Evolutionary conservation across 257 asterid genomes (phyloP).

Genomic region (Solanum megistacrolobum): DNA sequence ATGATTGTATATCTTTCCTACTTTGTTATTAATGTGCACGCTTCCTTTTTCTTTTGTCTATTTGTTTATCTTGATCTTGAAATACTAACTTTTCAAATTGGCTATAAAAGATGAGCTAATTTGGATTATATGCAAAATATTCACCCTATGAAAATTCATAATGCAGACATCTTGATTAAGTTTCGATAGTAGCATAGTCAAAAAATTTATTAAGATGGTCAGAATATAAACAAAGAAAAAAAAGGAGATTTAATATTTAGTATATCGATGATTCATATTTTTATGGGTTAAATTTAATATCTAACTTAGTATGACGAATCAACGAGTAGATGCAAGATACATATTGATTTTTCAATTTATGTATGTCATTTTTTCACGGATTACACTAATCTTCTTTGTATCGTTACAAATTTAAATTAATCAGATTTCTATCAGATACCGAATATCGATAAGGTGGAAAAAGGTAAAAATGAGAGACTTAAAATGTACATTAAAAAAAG

Average conservation of each 20-base stretch:
- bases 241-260: too few relatives aligned
- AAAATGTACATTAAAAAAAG: not conserved
- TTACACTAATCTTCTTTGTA: too few relatives aligned
- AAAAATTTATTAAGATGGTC: too few relatives aligned
- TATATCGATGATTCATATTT: not conserved
- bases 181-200: fast-evolving
- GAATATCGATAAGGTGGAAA: too few relatives aligned
- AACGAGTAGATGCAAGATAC: too few relatives aligned
- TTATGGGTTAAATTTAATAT: too few relatives aligned
- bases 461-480: not conserved
- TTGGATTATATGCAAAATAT: not conserved
- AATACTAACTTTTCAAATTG: not conserved
- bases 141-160: too few relatives aligned
- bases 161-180: not conserved
- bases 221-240: too few relatives aligned
- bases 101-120: not conserved
- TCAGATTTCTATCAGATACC: too few relatives aligned
- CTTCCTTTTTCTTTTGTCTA: not conserved
- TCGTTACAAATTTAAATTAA: too few relatives aligned
- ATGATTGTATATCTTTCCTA: not conserved
- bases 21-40: not conserved
- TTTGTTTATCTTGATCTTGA: not conserved
- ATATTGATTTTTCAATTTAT: not conserved
- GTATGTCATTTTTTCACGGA: not conserved
- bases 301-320: too few relatives aligned